A percentile compares a stretch with the other conserved stretches of the same genome.
phyloP scores from a whole-genome alignment of 176 grass and related monocot genomes.

The Carex scoparia region DNA sequence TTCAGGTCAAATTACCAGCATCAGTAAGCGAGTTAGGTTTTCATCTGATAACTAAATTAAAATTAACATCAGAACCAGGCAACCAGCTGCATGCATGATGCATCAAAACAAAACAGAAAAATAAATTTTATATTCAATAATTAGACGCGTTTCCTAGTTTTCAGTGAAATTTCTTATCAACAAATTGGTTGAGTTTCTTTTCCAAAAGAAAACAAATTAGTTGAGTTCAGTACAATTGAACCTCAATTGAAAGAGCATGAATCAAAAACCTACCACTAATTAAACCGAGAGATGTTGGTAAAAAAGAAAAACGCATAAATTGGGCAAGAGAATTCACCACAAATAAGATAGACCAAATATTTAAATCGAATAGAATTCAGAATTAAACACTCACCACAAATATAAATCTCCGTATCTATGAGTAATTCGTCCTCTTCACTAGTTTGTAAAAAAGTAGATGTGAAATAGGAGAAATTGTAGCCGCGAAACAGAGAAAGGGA shows the following conservation, averaged over 20 bases:
- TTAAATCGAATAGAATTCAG: background rate
- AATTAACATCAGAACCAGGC: constrained; percentile 8
- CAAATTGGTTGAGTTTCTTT: background rate
- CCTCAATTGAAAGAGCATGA: background rate
- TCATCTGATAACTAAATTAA: background rate
- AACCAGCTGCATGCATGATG: background rate
- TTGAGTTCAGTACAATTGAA: background rate
- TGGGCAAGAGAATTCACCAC: background rate
- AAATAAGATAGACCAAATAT: background rate
- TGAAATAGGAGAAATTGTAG: background rate
- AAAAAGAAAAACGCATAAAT: background rate
- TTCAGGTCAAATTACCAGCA: background rate
- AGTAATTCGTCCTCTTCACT: background rate
- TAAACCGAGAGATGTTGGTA: background rate
- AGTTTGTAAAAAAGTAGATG: background rate
- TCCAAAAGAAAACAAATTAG: background rate
- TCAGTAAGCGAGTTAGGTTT: background rate
- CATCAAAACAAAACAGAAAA: background rate
- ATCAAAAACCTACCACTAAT: background rate
- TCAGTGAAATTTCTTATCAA: background rate
- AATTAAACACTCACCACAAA: constrained; percentile 11
- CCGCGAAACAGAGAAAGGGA: background rate
- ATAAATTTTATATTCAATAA: background rate
- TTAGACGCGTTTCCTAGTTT: background rate
- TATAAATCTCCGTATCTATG: constrained; percentile 8